Conservation (phyloP, 2,329 filamentous ascomycete genomes). For the Exutisphaerella laricina region DNA sequence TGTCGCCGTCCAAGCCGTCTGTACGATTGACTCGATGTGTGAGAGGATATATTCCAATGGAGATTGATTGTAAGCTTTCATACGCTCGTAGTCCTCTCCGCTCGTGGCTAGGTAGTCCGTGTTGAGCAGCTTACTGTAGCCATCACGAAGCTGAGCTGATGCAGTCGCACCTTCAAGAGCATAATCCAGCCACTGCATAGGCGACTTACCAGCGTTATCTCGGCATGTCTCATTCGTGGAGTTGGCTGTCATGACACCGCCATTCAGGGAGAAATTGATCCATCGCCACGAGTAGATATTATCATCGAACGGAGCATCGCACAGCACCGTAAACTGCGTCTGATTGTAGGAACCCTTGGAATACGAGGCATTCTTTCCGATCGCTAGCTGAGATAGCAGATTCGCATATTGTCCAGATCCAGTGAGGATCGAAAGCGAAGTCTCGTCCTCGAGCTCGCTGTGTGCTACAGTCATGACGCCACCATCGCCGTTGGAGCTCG, state of each 20-base stretch:
- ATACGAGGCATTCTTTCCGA: neutral
- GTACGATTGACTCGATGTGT: constrained; percentile 6
- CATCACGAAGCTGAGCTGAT: constrained; percentile 5
- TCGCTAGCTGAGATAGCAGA: constrained; percentile 5
- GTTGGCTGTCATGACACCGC: constrained; percentile 7
- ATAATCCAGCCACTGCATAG: constrained; percentile 8
- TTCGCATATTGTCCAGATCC: constrained; percentile 7
- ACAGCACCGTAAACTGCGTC: constrained; percentile 6
- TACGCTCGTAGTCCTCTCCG: constrained; percentile 5
- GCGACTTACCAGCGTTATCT: constrained; percentile 4
- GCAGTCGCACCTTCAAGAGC: constrained; percentile 5
- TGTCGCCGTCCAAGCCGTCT: constrained; percentile 6
- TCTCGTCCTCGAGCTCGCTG: constrained; percentile 4
- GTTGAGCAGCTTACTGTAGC: constrained; percentile 9
- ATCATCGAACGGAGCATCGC: constrained; percentile 3
- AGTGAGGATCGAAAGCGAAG: constrained; percentile 1
- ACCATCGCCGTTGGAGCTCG: constrained; percentile 1
- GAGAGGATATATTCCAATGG: constrained; percentile 6
- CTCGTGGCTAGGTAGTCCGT: constrained; percentile 1
- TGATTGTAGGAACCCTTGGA: constrained; percentile 4
- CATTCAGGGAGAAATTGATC: constrained; percentile 6
- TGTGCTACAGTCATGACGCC: constrained; percentile 6
- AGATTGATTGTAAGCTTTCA: constrained; percentile 3
- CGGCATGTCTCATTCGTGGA: constrained; percentile 4
- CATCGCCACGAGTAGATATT: constrained; percentile 9